These are phyloP conservation scores for Colletotrichum euphorbiae DNA, from an alignment of 2,329 filamentous ascomycete genomes.

Conservation along the genomic window DNA sequence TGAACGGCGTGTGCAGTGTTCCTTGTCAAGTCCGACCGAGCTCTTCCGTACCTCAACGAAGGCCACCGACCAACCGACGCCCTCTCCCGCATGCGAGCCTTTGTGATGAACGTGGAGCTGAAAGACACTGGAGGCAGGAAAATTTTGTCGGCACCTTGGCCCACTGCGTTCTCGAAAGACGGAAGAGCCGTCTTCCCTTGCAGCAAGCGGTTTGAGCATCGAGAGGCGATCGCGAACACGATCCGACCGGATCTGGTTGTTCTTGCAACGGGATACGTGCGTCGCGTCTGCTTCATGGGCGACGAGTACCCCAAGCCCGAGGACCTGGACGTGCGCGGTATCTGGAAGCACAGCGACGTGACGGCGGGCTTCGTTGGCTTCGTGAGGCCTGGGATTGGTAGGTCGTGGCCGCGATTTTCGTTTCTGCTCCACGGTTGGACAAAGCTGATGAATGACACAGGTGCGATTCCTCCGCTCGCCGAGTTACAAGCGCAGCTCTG, in stretches of 20 bases:
- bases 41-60: constrained; percentile 56
- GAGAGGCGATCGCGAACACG: constrained; percentile 42
- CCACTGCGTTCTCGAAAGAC: constrained; percentile 49
- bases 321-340: constrained; percentile 63
- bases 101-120: constrained; percentile 54
- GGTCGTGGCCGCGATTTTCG: neutral
- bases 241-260: constrained; percentile 58
- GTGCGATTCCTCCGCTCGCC: constrained; percentile 60
- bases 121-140: constrained; percentile 51
- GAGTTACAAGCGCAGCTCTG: constrained; percentile 63
- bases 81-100: constrained; percentile 50
- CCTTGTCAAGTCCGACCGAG: constrained; percentile 57
- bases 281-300: constrained; percentile 55
- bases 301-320: constrained; percentile 55
- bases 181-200: constrained; percentile 53
- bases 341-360: constrained; percentile 58
- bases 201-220: constrained; percentile 45
- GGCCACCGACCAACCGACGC: constrained; percentile 49
- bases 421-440: neutral
- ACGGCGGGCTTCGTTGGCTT: constrained; percentile 61
- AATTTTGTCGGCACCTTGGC: constrained; percentile 60
- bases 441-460: constrained; percentile 39
- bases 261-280: constrained; percentile 60
- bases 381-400: constrained; percentile 57
- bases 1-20: constrained; percentile 49